Evolutionary conservation across 129 eudicot genomes (phyloP), one percentile per base, ranked within the genome.

Genomic region (Ambrosia trifida): DNA sequence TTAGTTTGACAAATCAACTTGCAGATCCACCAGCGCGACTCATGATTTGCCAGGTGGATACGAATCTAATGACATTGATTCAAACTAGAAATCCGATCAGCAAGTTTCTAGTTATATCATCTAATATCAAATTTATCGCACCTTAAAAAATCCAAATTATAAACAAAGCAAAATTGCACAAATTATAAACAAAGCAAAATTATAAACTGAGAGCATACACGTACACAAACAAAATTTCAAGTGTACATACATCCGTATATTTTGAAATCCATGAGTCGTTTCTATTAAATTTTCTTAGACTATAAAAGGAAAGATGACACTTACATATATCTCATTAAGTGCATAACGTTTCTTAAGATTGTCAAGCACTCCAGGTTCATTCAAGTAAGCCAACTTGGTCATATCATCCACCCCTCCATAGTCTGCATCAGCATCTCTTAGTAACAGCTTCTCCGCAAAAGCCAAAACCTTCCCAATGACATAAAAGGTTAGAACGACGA

Each of bases 391-490:
- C 79, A 95, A 76, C 66, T 95, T 95, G 69, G 99, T 95, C 99
- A 95, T 95, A 74, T 95, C 99, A 80, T 95, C 99, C 16, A 95
- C 99, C 75, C 99, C 99, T 7, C 99, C 99, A 77, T 82, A 85
- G 60, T 95, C 99, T 31, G 86, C 89, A 78, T 95, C 99, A 11
- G 84, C 90, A 63, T 95, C 99, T 77, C 99, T 74, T 33, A 85
- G 82, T 66, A 81, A 81, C 82, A 95, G 59, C 84, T 82, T 90
- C 66, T 90, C 90, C 9, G 96, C 83, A 66, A 66, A 70, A 43
- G 82, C 40, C 71, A 84, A 71, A 20, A 90, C 86, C 99, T 94
- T 75, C 44, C 57, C 44, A 51, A 40, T 7, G 3, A 67, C 60
- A 67, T 31, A 54, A 54, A 71, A 78, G 13, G 12, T 24, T 17